A percentile compares a stretch with the other conserved stretches of the same genome.
These are phyloP conservation scores for Talaromyces marneffei DNA, from an alignment of 2,329 filamentous ascomycete genomes.

Conservation along the genomic window DNA sequence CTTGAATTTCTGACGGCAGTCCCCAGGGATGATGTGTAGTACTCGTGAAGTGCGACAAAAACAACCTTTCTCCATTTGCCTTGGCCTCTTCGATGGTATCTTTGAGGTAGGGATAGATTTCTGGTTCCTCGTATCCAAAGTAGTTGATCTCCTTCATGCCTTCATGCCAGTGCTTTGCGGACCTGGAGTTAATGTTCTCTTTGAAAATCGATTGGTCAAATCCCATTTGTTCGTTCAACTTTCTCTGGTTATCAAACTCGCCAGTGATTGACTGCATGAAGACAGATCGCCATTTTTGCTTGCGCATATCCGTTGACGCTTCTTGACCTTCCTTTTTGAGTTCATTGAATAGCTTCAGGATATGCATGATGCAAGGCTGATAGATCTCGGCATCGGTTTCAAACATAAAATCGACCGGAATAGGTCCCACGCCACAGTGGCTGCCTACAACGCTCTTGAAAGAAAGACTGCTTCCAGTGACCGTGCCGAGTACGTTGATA, in stretches of 20 bases:
- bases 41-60: slow-evolving; percentile 30
- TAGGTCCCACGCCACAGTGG: slow-evolving; percentile 27
- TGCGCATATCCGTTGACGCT: slow-evolving; percentile 14
- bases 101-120: slow-evolving; percentile 32
- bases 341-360: slow-evolving; percentile 28
- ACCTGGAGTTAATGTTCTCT: slow-evolving; percentile 23
- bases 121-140: slow-evolving; percentile 39
- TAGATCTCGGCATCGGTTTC: slow-evolving; percentile 26
- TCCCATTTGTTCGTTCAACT: slow-evolving; percentile 31
- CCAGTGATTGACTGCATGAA: slow-evolving; percentile 31
- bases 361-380: slow-evolving; percentile 30
- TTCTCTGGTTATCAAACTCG: slow-evolving; percentile 24
- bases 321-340: slow-evolving; percentile 15
- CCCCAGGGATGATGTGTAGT: slow-evolving; percentile 41
- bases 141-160: slow-evolving; percentile 35
- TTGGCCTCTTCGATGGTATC: slow-evolving; percentile 30
- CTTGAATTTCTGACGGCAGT: slow-evolving; percentile 27
- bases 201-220: slow-evolving; percentile 28
- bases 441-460: slow-evolving; percentile 29
- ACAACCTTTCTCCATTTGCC: slow-evolving; percentile 23
- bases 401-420: slow-evolving; percentile 27
- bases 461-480: slow-evolving; percentile 28
- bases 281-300: slow-evolving; percentile 26
- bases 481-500: slow-evolving; percentile 25
- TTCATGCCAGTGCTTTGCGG: slow-evolving; percentile 29